Percentiles rank a stretch among this genome's conserved stretches.
phyloP scores from a whole-genome alignment of 129 eudicot genomes.

The Centella asiatica region DNA sequence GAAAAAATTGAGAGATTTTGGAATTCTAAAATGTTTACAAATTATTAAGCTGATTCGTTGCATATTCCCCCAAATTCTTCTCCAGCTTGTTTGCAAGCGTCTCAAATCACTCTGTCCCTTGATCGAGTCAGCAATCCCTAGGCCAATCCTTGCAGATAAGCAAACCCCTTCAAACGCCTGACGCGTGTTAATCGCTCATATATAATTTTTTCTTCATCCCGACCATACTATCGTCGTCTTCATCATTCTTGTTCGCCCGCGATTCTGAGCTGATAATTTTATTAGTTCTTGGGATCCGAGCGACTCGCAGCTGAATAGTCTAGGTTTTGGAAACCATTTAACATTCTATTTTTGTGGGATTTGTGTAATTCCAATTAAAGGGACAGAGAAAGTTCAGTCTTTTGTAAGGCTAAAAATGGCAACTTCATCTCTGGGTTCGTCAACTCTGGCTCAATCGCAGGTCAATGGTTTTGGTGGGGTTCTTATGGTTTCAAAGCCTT shows the following conservation, averaged over 20 bases:
- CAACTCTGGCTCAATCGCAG: slow-evolving; percentile 41
- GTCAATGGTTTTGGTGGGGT: slow-evolving; percentile 29
- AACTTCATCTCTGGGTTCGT: slow-evolving; percentile 53
- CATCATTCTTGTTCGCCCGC: neutral
- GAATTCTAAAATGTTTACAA: too few relatives aligned
- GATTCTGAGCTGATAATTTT: neutral
- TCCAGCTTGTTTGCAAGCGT: too few relatives aligned
- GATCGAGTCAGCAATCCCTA: slow-evolving; percentile 1
- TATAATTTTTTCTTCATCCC: neutral
- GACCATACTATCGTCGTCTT: neutral
- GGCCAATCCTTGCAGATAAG: slow-evolving; percentile 31
- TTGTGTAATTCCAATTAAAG: neutral
- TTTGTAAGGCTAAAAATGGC: slow-evolving; percentile 21
- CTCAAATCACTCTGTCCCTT: too few relatives aligned
- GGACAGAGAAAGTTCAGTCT: neutral
- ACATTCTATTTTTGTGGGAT: too few relatives aligned
- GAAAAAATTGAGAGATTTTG: too few relatives aligned
- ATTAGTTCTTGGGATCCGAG: neutral
- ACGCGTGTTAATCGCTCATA: slow-evolving; percentile 18
- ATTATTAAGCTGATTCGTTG: too few relatives aligned
- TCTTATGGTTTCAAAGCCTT: slow-evolving; percentile 27
- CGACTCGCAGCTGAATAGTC: neutral
- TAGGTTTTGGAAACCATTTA: neutral
- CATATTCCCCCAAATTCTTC: too few relatives aligned
- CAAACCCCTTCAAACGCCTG: neutral